Percentiles rank a stretch among this genome's conserved stretches.
Evolutionary conservation across 2,329 filamentous ascomycete species (phyloP).

Genomic region (Elsinoe fawcettii): DNA sequence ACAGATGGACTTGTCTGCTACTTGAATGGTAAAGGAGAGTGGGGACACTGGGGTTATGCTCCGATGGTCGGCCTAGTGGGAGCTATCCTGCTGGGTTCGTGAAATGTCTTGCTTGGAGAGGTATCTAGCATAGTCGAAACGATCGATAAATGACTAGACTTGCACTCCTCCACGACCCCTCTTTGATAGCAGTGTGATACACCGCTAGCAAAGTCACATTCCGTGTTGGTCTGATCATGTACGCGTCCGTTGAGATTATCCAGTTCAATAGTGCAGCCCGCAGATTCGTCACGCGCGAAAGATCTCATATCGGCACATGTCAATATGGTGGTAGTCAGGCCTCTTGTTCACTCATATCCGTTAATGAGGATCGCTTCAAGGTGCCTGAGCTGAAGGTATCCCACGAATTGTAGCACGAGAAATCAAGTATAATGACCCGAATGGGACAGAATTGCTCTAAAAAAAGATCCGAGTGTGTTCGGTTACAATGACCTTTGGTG

Average conservation of each 20-base stretch:
- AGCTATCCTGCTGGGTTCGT: constrained; percentile 18
- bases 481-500: not conserved
- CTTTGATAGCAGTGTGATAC: not conserved
- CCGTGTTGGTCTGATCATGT: not conserved
- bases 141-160: not conserved
- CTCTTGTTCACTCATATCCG: not conserved
- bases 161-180: not conserved
- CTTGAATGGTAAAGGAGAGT: constrained; percentile 35
- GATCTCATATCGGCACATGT: not conserved
- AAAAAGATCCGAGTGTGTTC: not conserved
- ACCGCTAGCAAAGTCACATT: not conserved
- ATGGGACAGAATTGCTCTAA: not conserved
- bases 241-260: not conserved
- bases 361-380: not conserved
- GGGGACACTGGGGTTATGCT: constrained; percentile 46
- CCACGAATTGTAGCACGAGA: not conserved
- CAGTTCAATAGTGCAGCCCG: not conserved
- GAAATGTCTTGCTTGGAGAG: not conserved
- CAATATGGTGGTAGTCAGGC: not conserved
- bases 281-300: not conserved
- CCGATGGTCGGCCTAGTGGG: constrained; percentile 34
- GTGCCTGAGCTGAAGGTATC: not conserved
- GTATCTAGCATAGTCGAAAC: not conserved
- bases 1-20: constrained; percentile 41
- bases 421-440: constrained; percentile 10